Percentiles rank a stretch among this genome's conserved stretches.
These are phyloP conservation scores for Mortierella sp. DNA, from an alignment of 371 early-diverging fungal species.

Conservation along the genomic window DNA sequence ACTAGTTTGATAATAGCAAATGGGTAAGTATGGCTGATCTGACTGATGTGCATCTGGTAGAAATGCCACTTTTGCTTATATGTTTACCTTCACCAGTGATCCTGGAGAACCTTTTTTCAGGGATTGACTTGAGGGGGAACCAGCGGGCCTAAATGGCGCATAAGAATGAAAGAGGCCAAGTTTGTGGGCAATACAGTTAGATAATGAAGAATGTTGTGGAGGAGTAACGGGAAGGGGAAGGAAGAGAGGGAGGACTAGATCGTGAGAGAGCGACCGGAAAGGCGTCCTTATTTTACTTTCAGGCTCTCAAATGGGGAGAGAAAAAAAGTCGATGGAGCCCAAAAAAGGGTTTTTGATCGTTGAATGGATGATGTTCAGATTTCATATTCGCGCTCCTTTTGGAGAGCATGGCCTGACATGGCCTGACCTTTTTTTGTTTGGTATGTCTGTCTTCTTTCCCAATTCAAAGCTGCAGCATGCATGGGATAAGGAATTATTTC, in stretches of 20 bases:
- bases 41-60: background rate
- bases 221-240: background rate
- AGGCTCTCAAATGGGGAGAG: background rate
- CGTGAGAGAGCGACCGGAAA: background rate
- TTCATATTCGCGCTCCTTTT: background rate
- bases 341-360: slow-evolving; percentile 10
- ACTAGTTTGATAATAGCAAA: slow-evolving; percentile 11
- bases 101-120: slow-evolving; percentile 44
- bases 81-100: slow-evolving; percentile 50
- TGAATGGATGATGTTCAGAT: background rate
- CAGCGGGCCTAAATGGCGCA: slow-evolving; percentile 30
- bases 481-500: background rate
- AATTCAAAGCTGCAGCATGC: background rate
- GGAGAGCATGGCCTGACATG: slow-evolving; percentile 12
- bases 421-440: slow-evolving; percentile 11
- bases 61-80: background rate
- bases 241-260: background rate
- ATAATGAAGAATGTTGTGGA: background rate
- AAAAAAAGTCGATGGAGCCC: slow-evolving; percentile 14
- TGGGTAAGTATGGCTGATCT: background rate
- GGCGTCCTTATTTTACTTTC: background rate
- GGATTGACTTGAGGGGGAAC: slow-evolving; percentile 43
- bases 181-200: background rate
- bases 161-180: background rate
- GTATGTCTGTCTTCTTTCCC: background rate